Base-by-base conservation (phyloP, 495 filamentous ascomycete species). In the Tricharina praecox region DNA sequence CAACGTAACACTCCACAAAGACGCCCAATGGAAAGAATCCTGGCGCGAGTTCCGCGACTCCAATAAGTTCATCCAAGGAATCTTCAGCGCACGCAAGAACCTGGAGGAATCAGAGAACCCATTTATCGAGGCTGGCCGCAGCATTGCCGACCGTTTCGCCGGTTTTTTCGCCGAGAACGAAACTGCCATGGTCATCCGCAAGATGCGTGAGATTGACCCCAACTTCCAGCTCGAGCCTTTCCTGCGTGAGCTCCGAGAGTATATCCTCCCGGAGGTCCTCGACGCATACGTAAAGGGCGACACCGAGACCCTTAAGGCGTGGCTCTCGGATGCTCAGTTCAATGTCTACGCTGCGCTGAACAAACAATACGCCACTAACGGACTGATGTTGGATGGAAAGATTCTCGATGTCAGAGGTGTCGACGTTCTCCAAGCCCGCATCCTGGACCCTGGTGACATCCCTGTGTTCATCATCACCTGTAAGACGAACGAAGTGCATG, bases 81-180 rank as follows among this genome's bases (percentile, higher is more conserved):
- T 96, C 38, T 95, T 94, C 68, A 71, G 71, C 50, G 67, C 90
- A 53, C 85, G 87, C 64, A 74, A 73, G 34, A 76, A 75, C 43
- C 95, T 94, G 69, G 78, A 90, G 48, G 90, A 97, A 65, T 94
- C 87, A 23, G 87, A 96, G 61, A 95, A 97, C 63, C 92, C 90
- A 0, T 69, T 97, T 16, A 85, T 97, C 60, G 80, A 77, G 36
- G 93, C 85, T 4, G 90, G 88, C 1, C 81, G 90, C 54, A 85
- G 81, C 64, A 92, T 97, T 51, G 83, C 86, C 9, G 90, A 97
- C 63, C 75, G 82, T 34, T 73, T 97, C 23, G 85, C 82, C 40
- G 85, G 92, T 21, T 96, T 95, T 66, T 97, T 97, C 53, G 90
- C 90, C 28, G 90, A 96, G 63, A 97, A 94, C 63, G 90, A 97